phyloP scores from a whole-genome alignment of 805 yeast species.

The Barnettozyma siamensis region DNA sequence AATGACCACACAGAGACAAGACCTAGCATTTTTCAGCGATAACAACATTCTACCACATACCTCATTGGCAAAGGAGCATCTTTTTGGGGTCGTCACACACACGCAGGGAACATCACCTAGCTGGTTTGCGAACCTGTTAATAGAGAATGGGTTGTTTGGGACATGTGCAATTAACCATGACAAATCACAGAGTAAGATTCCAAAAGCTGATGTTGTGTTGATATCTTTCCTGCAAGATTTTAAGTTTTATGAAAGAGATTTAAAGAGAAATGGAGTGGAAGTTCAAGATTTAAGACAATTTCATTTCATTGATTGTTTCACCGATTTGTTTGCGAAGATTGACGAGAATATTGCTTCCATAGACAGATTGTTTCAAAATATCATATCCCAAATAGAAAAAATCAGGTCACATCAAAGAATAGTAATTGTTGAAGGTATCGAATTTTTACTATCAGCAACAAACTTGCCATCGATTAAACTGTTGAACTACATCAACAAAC shows the following conservation, averaged over 20 bases:
- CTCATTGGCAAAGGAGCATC: constrained; percentile 18
- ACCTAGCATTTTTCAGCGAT: constrained; percentile 47
- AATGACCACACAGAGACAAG: constrained; percentile 48
- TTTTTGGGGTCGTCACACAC: constrained; percentile 32
- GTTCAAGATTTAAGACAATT: constrained; percentile 24
- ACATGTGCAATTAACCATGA: constrained; percentile 22
- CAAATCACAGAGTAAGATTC: constrained; percentile 3
- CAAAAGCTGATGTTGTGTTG: constrained; percentile 25
- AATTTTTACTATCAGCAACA: constrained; percentile 41
- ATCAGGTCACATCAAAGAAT: constrained; percentile 17
- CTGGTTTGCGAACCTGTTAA: constrained; percentile 54
- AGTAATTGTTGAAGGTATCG: constrained; percentile 43
- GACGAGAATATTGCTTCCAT: constrained; percentile 11
- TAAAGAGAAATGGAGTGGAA: constrained; percentile 39
- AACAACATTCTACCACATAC: constrained; percentile 35
- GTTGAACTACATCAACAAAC: constrained; percentile 27
- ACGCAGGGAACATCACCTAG: constrained; percentile 52
- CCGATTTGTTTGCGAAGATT: constrained; percentile 39
- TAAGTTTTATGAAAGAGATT: constrained; percentile 28
- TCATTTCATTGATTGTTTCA: constrained; percentile 41
- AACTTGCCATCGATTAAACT: constrained; percentile 31
- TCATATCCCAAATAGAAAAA: not conserved
- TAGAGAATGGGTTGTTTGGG: constrained; percentile 38
- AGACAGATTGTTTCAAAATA: constrained; percentile 6
- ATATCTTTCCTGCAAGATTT: constrained; percentile 30